phyloP scores from a whole-genome alignment of 768 basidiomycete species.

The Lactarius pseudohatsudake region DNA sequence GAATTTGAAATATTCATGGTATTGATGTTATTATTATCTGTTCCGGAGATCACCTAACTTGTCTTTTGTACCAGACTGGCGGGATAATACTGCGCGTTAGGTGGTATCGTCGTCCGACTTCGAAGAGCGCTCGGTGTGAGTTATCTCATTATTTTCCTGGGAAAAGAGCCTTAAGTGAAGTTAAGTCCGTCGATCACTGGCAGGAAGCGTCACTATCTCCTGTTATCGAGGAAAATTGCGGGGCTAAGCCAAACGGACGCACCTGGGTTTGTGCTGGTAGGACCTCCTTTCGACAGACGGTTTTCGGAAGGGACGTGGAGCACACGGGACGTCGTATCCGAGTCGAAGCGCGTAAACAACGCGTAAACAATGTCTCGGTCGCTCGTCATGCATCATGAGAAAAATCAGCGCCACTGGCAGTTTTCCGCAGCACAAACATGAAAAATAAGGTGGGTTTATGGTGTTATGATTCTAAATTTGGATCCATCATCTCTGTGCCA shows the following conservation, averaged over 20 bases:
- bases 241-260: background rate
- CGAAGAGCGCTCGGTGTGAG: background rate
- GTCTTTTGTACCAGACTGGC: background rate
- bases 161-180: background rate
- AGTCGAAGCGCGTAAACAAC: slow-evolving; percentile 20
- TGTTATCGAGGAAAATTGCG: background rate
- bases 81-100: too few species aligned
- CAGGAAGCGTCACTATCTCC: background rate
- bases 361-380: slow-evolving; percentile 25
- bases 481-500: background rate
- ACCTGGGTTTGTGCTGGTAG: background rate
- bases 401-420: background rate
- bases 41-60: background rate
- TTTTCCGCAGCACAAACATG: background rate
- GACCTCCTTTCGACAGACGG: background rate
- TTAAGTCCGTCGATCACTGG: background rate
- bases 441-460: background rate
- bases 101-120: background rate
- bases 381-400: background rate
- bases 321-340: background rate
- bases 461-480: background rate
- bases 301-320: background rate
- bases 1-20: background rate
- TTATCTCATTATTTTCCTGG: background rate
- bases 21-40: background rate